Evolutionary conservation across 1,284 basidiomycete species (phyloP).

Genomic region (Boletus albobrunnescens): DNA sequence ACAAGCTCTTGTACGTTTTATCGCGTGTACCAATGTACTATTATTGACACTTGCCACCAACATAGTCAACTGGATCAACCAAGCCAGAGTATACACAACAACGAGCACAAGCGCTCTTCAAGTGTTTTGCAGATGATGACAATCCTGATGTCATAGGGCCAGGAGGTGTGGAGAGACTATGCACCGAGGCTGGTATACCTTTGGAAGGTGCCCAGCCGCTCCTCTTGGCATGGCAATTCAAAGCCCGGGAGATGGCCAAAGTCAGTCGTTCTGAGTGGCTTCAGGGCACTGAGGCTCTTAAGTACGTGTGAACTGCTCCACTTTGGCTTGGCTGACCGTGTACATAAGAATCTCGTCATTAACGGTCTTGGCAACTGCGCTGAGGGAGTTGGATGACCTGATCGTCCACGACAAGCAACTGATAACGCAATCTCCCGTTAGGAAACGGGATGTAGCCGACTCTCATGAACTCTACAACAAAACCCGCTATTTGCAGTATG

Average conservation of each 20-base stretch:
- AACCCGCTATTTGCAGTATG: slow-evolving; percentile 47
- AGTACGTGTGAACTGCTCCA: slow-evolving; percentile 37
- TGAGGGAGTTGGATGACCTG: slow-evolving; percentile 60
- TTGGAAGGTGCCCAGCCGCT: slow-evolving; percentile 68
- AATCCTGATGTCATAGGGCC: slow-evolving; percentile 56
- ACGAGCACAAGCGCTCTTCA: slow-evolving; percentile 55
- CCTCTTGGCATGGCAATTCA: slow-evolving; percentile 68
- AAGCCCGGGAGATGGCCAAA: slow-evolving; percentile 65
- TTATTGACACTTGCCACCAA: slow-evolving; percentile 2
- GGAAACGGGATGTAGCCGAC: slow-evolving; percentile 27
- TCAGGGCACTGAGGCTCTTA: slow-evolving; percentile 51
- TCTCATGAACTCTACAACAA: slow-evolving; percentile 53
- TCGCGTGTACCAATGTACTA: not conserved
- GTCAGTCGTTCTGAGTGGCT: slow-evolving; percentile 64
- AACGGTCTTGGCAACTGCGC: slow-evolving; percentile 43
- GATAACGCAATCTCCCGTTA: slow-evolving; percentile 31
- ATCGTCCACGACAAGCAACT: slow-evolving; percentile 49
- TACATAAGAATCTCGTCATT: slow-evolving; percentile 54
- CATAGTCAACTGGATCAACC: slow-evolving; percentile 18
- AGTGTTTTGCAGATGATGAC: slow-evolving; percentile 58
- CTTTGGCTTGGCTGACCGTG: slow-evolving; percentile 9
- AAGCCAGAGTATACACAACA: slow-evolving; percentile 48
- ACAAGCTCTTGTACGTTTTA: slow-evolving; percentile 21
- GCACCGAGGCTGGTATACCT: slow-evolving; percentile 58
- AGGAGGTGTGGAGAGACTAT: slow-evolving; percentile 64